Evolutionary conservation across 352 stramenopile genomes (phyloP), one percentile per base, ranked within the genome.

Genomic region (Pythium dissimile): DNA sequence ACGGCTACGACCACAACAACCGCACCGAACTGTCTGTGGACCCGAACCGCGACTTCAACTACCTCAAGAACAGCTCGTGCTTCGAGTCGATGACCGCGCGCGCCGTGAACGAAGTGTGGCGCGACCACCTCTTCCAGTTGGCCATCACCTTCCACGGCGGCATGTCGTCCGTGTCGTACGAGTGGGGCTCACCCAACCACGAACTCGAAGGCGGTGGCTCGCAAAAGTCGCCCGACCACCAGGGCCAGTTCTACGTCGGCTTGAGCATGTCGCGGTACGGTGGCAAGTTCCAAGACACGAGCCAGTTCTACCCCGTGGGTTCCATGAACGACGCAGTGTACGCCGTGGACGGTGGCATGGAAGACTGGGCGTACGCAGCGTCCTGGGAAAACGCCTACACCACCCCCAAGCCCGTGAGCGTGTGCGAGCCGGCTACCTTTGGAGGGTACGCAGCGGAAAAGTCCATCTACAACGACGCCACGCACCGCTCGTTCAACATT

Each of bases 31-130:
- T 69, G 27, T 34, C 64, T 1, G 59, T 98, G 12, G 97, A 99
- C 69, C 94, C 96, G 30, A 99, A 99, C 72, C 86, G 96, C 23
- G 97, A 99, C 67, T 99, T 99, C 67, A 89, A 94, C 16, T 98
- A 98, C 72, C 89, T 51, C 72, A 74, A 92, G 13, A 61, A 49
- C 12, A 46, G 66, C 5, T 71, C 67, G 6, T 99, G 95, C 57
- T 98, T 99, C 88, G 66, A 91, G 63, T 97, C 94, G 5, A 97
- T 98, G 64, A 88, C 94, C 6, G 94, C 87, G 3, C 81, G 96
- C 24, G 92, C 83, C 1, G 77, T 98, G 21, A 98, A 99, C 63
- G 94, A 98, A 71, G 69, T 99, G 15, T 99, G 89, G 74, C 86
- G 92, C 6, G 81, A 97, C 48, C 92, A 99, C 62, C 69, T 98